Base-by-base conservation (phyloP, 2,329 filamentous ascomycete genomes). In the Diaporthe capsici region DNA sequence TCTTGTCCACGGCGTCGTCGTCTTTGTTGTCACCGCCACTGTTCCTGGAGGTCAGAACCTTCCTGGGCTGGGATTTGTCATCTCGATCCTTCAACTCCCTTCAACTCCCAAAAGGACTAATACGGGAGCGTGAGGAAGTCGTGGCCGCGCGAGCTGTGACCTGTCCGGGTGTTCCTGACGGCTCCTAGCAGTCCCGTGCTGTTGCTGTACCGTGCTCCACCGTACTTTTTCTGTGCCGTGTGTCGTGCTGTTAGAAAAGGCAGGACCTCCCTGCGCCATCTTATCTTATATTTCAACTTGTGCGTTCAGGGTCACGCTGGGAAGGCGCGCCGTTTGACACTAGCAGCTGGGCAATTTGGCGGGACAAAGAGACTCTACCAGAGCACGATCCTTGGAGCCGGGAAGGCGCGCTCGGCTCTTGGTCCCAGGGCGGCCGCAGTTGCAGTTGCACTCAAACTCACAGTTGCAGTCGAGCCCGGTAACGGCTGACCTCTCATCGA, bases 291-390 rank as follows among this genome's bases (percentile, higher is more conserved):
- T 55, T 42, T 42, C 49, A 15, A 55, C 34, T 42, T 13, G 42
- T 47, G 49, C 17, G 31, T 13, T 70, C 49, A 70, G 65, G 65
- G 49, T 70, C 65, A 42, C n/a, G 65, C 65, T 25, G 47, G 47
- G 34, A 17, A 47, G 37, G 47, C 34, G 65, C 65, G 65, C 65
- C 65, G 65, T 70, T 70, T 70, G 65, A 55, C 65, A 70, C 65
- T 70, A 70, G 65, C 65, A 70, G 65, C 65, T 70, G 49, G 65
- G 65, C 65, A 70, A 70, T 42, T 55, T 70, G 65, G 65, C 49
- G 65, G 49, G 65, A 70, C 65, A 70, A 55, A 70, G 65, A 55
- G 65, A 20, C 65, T 70, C 47, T 55, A 34, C 47, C 31, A 42
- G n/a, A 55, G 65, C 65, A 55, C 65, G 65, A 70, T 70, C 49